Evolutionary conservation across 1,284 basidiomycete genomes (phyloP).

Genomic region (Pseudozyma sp.): DNA sequence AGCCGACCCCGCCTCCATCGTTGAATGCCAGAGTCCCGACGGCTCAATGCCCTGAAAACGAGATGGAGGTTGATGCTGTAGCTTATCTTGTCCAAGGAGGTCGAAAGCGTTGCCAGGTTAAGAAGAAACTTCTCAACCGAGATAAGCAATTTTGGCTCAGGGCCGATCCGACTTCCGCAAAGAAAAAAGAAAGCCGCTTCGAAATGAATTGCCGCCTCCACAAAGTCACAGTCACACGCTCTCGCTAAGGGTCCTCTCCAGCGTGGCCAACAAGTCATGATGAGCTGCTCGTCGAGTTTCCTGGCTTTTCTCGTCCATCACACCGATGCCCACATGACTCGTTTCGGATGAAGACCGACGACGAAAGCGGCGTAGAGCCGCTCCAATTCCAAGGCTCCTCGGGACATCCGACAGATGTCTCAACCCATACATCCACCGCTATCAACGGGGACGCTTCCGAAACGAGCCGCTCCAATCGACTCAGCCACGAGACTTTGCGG

Average conservation of each 20-base stretch:
- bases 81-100: background rate
- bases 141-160: no score
- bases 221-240: slow-evolving; percentile 15
- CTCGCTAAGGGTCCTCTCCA: slow-evolving; percentile 9
- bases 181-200: background rate
- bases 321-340: slow-evolving; percentile 14
- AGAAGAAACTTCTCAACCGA: slow-evolving; percentile 2
- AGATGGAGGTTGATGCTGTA: background rate
- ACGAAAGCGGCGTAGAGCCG: slow-evolving; percentile 8
- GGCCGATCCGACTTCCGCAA: slow-evolving; percentile 24
- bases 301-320: no score
- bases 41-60: background rate
- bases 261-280: background rate
- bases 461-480: background rate
- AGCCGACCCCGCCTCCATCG: slow-evolving; percentile 1
- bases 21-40: background rate
- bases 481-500: slow-evolving; percentile 30
- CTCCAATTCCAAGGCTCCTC: background rate
- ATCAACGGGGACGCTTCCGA: slow-evolving; percentile 1
- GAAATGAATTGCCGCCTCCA: slow-evolving; percentile 19
- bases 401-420: background rate
- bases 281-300: no score
- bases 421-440: background rate
- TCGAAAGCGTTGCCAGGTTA: background rate
- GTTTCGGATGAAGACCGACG: slow-evolving; percentile 20